phyloP scores from a whole-genome alignment of 768 basidiomycete species.

The Mycena vulgaris region DNA sequence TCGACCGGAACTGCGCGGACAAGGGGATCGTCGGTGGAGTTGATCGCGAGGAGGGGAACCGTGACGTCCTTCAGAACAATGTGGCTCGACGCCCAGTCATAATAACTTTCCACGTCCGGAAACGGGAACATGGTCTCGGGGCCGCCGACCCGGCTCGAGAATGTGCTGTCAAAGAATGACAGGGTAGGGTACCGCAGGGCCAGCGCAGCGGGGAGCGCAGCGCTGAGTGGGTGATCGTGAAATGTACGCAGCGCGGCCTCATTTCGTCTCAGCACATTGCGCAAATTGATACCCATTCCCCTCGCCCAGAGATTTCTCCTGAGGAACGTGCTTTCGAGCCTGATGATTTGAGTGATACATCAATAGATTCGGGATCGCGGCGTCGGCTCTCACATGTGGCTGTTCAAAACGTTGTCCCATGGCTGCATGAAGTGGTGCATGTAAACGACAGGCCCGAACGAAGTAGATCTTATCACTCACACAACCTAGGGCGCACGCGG shows the following conservation, averaged over 20 bases:
- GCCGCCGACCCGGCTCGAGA: constrained; percentile 16
- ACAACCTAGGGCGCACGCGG: constrained; percentile 13
- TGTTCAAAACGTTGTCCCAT: constrained; percentile 21
- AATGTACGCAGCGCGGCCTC: constrained; percentile 8
- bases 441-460: background rate
- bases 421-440: background rate
- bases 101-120: background rate
- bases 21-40: constrained; percentile 22
- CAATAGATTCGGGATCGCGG: background rate
- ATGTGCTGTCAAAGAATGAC: constrained; percentile 9
- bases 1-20: constrained; percentile 2
- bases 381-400: background rate
- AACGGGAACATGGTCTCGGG: constrained; percentile 16
- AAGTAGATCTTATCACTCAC: background rate
- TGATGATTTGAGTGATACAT: background rate
- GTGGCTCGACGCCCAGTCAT: constrained; percentile 17
- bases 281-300: constrained; percentile 15
- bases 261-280: background rate
- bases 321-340: constrained; percentile 6
- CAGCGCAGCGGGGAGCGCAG: background rate
- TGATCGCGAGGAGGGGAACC: constrained; percentile 11
- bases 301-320: constrained; percentile 10
- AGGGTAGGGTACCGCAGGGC: constrained; percentile 14
- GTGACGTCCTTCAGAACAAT: constrained; percentile 5
- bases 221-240: background rate